Conservation (phyloP, 75 land plant genomes). For the Azolla pinnata region DNA sequence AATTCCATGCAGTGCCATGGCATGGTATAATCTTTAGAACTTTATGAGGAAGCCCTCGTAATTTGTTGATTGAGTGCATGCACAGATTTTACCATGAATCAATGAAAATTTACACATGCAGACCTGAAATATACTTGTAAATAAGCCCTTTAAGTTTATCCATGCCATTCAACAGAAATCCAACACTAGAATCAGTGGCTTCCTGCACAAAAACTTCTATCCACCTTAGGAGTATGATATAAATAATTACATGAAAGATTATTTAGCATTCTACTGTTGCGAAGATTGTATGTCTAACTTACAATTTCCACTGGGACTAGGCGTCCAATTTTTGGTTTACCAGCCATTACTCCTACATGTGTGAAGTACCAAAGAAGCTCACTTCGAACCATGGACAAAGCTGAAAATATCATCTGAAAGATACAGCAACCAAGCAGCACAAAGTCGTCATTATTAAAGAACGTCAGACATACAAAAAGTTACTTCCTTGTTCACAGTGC, state of each 20-base stretch:
- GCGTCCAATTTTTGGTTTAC: conserved; percentile 61
- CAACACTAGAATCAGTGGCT: conserved; percentile 89
- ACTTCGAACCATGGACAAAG: conserved; percentile 78
- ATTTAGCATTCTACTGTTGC: neutral
- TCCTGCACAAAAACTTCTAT: conserved; percentile 45
- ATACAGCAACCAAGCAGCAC: neutral
- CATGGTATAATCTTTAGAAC: too few species aligned
- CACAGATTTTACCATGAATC: too few species aligned
- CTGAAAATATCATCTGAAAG: conserved; percentile 92
- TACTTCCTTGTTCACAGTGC: too few species aligned
- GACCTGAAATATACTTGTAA: conserved; percentile 89
- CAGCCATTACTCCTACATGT: conserved; percentile 77
- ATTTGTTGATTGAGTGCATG: too few species aligned
- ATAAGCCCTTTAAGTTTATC: conserved; percentile 76
- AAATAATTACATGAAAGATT: neutral
- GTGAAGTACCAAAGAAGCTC: conserved; percentile 91
- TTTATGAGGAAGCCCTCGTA: too few species aligned
- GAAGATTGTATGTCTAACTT: conserved; percentile 11
- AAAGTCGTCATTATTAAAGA: neutral
- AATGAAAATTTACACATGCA: too few species aligned
- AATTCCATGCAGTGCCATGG: too few species aligned
- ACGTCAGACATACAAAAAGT: neutral
- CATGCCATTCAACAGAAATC: conserved; percentile 83
- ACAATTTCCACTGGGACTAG: conserved; percentile 74
- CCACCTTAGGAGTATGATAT: too few species aligned